Evolutionary conservation across 2,329 filamentous ascomycete genomes (phyloP).

Genomic region (Sporothrix variecibatus): DNA sequence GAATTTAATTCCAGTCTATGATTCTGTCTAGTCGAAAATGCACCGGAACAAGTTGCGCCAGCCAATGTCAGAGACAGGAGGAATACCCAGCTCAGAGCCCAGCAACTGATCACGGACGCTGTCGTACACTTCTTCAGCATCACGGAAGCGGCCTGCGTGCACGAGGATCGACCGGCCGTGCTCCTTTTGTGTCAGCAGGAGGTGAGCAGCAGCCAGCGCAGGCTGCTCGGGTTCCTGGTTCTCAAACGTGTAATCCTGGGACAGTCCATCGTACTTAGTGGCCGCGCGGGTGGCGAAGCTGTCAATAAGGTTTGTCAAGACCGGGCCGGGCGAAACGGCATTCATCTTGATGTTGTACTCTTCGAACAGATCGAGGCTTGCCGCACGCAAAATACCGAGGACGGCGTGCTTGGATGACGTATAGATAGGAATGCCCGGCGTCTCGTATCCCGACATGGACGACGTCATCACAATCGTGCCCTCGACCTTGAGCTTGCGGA

Average conservation of each 20-base stretch:
- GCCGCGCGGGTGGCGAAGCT: neutral
- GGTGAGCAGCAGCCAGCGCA: neutral
- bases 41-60: constrained; percentile 10
- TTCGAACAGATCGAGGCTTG: neutral
- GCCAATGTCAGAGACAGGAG: constrained; percentile 1
- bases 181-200: neutral
- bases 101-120: neutral
- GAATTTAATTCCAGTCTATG: neutral
- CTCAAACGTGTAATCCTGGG: constrained; percentile 1
- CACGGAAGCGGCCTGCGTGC: constrained; percentile 7
- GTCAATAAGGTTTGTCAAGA: neutral
- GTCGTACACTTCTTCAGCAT: constrained; percentile 9
- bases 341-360: constrained; percentile 20
- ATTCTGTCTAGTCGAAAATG: neutral
- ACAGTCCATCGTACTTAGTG: neutral
- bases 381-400: neutral
- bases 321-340: constrained; percentile 1
- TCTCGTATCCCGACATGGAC: constrained; percentile 17
- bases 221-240: constrained; percentile 2
- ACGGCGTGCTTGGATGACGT: constrained; percentile 5
- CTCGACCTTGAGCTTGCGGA: constrained; percentile 7
- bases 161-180: constrained; percentile 8
- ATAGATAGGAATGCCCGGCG: constrained; percentile 14
- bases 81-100: neutral
- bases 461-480: constrained; percentile 2